phyloP scores from a whole-genome alignment of 1,284 basidiomycete species.

The Anthracocystis setariae region DNA sequence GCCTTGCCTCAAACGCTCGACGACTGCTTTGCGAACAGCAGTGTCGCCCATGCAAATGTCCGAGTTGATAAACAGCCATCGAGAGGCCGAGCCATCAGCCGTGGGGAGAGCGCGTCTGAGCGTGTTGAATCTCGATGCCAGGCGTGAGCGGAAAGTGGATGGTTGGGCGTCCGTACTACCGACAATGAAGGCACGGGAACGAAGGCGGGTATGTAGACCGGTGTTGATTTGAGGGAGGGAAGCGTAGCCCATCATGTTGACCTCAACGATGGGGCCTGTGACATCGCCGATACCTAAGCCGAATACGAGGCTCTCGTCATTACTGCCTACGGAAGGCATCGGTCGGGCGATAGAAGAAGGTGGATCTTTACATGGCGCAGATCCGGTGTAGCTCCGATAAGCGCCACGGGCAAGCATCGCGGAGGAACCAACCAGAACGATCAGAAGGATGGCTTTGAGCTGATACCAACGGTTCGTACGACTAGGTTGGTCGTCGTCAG shows the following conservation, averaged over 20 bases:
- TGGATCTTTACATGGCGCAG: conserved; percentile 6
- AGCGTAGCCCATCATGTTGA: conserved; percentile 77
- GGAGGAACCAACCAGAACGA: conserved; percentile 18
- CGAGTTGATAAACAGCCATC: conserved; percentile 80
- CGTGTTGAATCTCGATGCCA: conserved; percentile 13
- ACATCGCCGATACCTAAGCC: conserved; percentile 76
- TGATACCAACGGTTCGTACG: conserved; percentile 12
- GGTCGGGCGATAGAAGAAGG: conserved; percentile 3
- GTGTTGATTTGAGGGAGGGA: conserved; percentile 77
- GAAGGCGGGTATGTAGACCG: conserved; percentile 81
- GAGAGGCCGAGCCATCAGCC: conserved; percentile 52
- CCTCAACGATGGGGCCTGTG: conserved; percentile 73
- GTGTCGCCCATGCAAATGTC: conserved; percentile 76
- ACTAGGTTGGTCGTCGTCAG: background rate
- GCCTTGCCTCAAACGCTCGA: conserved; percentile 72
- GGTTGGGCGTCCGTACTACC: conserved; percentile 67
- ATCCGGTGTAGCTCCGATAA: conserved; percentile 7
- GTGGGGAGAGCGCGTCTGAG: conserved; percentile 23
- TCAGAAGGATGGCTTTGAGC: conserved; percentile 21
- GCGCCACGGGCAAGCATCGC: conserved; percentile 21
- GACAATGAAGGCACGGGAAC: conserved; percentile 80
- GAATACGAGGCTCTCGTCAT: conserved; percentile 27
- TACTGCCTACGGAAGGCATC: background rate
- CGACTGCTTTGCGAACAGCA: conserved; percentile 78
- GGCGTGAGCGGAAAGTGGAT: background rate